Base-by-base conservation (phyloP, 805 yeast species). In the Candida sonorensis region DNA sequence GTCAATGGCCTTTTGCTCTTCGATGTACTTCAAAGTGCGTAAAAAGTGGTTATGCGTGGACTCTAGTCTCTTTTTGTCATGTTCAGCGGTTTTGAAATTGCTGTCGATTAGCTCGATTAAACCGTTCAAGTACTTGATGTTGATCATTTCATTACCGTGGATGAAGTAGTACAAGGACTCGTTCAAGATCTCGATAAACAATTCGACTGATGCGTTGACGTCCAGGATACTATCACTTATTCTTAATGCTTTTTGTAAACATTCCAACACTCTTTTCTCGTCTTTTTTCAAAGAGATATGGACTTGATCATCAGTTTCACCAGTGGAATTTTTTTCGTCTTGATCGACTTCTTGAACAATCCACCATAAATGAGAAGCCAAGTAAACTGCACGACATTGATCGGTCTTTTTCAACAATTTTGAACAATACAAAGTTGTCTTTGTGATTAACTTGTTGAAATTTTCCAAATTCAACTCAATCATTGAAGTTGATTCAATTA, bases 141-240 rank as follows among this genome's bases (percentile, higher is more conserved):
- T 81, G 19, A 90, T 76, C 44, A 72, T 61, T 29, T 69, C 71
- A 44, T 78, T 81, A 4, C 92, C 95, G 46, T 81, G 88, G 34
- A 83, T 80, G 55, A 82, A 81, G 57, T 81, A 92, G 50, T 87
- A 85, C 23, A 90, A 59, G 41, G 94, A 86, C 41, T 86, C 73
- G 61, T 86, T 85, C 42, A 92, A 64, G 14, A 92, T 86, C 59
- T 92, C 97, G 27, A 90, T 79, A 62, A 90, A 88, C 34, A 92
- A 65, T 57, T 85, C 90, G 35, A 82, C 64, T 22, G 86, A 81
- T 28, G 76, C 80, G 26, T 66, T 71, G 31, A 61, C 64, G 51
- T 90, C 97, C 78, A 88, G 79, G 36, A 92, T 83, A n/a, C 92
- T 81, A 54, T 92, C 97, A 0, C 97, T 95, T 7, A 86, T 85